These are phyloP conservation scores for Torulaspora globosa DNA, from an alignment of 1,139 yeast species.

Conservation along the genomic window DNA sequence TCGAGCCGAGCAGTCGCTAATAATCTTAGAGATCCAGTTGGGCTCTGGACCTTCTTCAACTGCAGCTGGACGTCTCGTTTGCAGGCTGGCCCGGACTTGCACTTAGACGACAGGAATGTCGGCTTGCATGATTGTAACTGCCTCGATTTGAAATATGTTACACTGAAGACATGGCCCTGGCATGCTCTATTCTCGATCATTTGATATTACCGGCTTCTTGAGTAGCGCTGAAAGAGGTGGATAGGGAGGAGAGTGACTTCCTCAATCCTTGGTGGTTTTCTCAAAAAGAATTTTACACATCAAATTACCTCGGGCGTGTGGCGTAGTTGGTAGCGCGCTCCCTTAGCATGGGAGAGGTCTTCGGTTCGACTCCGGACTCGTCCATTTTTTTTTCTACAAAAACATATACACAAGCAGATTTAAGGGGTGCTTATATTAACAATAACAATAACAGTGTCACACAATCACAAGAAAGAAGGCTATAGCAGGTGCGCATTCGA, in stretches of 20 bases:
- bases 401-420: too few species aligned
- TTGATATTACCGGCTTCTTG: too few species aligned
- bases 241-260: too few species aligned
- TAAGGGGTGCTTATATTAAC: conserved; percentile 1
- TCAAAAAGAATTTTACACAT: neutral
- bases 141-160: too few species aligned
- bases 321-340: conserved; percentile 21
- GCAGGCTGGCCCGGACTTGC: neutral
- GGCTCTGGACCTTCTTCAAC: too few species aligned
- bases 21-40: neutral
- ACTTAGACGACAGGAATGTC: too few species aligned
- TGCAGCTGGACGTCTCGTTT: neutral
- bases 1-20: neutral
- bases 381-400: conserved; percentile 20
- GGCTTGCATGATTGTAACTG: too few species aligned
- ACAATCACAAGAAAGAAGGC: neutral
- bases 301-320: too few species aligned
- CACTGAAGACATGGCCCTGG: too few species aligned
- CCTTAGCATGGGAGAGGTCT: conserved; percentile 20
- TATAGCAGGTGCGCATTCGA: neutral
- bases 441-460: neutral
- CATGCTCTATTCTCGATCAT: too few species aligned
- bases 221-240: too few species aligned
- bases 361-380: conserved; percentile 20
- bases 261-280: too few species aligned